These are phyloP conservation scores for Aristolochia contorta DNA, from an alignment of 164 flowering plant species.

Conservation along the genomic window DNA sequence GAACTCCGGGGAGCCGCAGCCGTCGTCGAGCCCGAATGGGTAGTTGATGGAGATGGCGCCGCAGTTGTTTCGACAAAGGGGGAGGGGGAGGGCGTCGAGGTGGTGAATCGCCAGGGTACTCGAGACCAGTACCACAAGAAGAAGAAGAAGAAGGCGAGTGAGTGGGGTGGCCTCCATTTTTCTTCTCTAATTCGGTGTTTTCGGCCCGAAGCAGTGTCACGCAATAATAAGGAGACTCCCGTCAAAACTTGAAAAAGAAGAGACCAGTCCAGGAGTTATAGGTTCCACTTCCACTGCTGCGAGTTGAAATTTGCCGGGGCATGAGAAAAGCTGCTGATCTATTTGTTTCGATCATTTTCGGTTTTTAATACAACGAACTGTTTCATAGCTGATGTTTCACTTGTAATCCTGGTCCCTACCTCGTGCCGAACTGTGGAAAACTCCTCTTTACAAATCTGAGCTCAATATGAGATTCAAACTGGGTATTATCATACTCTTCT, in stretches of 20 bases:
- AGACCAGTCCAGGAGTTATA: too few relatives aligned
- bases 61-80: constrained; percentile 49
- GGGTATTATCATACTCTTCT: constrained; percentile 10
- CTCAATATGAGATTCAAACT: constrained; percentile 7
- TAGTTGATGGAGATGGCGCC: constrained; percentile 47
- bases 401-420: constrained; percentile 3
- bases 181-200: too few relatives aligned
- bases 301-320: too few relatives aligned
- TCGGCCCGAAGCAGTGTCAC: too few relatives aligned
- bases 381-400: neutral
- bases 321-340: too few relatives aligned
- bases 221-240: too few relatives aligned
- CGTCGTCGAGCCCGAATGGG: constrained; percentile 78
- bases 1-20: constrained; percentile 78
- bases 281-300: too few relatives aligned
- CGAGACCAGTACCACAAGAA: neutral
- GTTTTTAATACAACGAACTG: constrained; percentile 5
- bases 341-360: too few relatives aligned
- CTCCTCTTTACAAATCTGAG: constrained; percentile 47
- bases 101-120: too few relatives aligned
- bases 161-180: too few relatives aligned
- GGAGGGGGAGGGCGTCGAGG: constrained; percentile 2
- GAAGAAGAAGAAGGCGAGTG: neutral
- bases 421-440: constrained; percentile 42
- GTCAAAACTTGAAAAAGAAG: too few relatives aligned